Evolutionary conservation across 441 rosid species (phyloP), one percentile per base, ranked within the genome.

Genomic region (Populus hybrid): DNA sequence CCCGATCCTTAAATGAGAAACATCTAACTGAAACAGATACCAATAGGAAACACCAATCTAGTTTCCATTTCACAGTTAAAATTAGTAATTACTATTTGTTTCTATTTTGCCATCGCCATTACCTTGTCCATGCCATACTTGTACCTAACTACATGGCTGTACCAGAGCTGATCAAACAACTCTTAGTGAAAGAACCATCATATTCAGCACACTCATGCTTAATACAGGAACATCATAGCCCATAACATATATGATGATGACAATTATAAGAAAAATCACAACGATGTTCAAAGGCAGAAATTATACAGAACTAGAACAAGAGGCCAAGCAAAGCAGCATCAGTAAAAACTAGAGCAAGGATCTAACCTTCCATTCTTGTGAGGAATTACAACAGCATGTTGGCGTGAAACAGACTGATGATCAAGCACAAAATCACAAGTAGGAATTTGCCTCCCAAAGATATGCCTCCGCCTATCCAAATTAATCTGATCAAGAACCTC

Each of bases 371-470:
- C 95, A 83, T 89, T 92, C 88, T 89, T 95, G 88, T 95, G 99
- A 73, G 97, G 97, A 82, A 94, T 77, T 2, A 96, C 97, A 61
- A 91, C 99, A 26, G 99, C 98, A 82, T 96, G 99, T 82, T 96
- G 99, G 67, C 99, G 98, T 0, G 99, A 95, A 75, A 94, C 93
- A 59, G 98, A 95, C 79, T 90, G 99, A 82, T 95, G 99, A 85
- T 95, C 98, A 76, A 94, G 98, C 75, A 96, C 98, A 61, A 88
- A 94, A 86, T 96, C 98, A 64, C 99, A 94, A 68, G 90, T 84
- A 53, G 85, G 97, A 71, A 86, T 83, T 78, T 92, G 98, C 84
- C 98, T 88, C 19, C 98, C 98, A 79, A 96, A 96, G 42, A 94
- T 86, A 24, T 94, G 95, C 77, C 96, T 90, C 81, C 91, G 80